These are phyloP conservation scores for Talaromyces nanjingensis DNA, from an alignment of 495 filamentous ascomycete species.

Conservation along the genomic window DNA sequence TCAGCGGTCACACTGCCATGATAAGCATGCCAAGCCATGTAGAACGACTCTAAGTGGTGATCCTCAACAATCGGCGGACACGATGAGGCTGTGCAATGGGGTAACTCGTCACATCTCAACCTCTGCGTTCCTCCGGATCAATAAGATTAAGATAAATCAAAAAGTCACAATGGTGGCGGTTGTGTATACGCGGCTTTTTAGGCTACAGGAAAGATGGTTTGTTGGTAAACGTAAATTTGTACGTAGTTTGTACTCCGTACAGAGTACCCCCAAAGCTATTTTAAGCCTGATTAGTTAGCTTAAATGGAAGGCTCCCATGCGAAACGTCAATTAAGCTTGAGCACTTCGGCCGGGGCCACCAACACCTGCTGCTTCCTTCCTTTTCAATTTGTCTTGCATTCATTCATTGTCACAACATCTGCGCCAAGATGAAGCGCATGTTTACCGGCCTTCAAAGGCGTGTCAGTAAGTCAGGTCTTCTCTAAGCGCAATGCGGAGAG, in stretches of 20 bases:
- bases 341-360: neutral
- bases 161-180: neutral
- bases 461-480: slow-evolving; percentile 13
- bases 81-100: slow-evolving; percentile 3
- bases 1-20: neutral
- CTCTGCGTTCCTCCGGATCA: neutral
- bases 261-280: neutral
- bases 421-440: slow-evolving; percentile 34
- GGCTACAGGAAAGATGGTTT: neutral
- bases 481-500: neutral
- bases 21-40: slow-evolving; percentile 1
- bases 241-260: neutral
- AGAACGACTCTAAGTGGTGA: neutral
- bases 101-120: neutral
- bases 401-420: neutral
- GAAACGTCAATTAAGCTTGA: neutral
- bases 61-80: neutral
- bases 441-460: slow-evolving; percentile 28
- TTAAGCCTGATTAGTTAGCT: neutral
- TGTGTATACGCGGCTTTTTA: neutral
- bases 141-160: neutral
- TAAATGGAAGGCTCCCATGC: neutral
- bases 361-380: neutral
- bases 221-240: neutral
- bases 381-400: neutral